Evolutionary conservation across 164 flowering plant species (phyloP).

Genomic region (Aristolochia contorta): DNA sequence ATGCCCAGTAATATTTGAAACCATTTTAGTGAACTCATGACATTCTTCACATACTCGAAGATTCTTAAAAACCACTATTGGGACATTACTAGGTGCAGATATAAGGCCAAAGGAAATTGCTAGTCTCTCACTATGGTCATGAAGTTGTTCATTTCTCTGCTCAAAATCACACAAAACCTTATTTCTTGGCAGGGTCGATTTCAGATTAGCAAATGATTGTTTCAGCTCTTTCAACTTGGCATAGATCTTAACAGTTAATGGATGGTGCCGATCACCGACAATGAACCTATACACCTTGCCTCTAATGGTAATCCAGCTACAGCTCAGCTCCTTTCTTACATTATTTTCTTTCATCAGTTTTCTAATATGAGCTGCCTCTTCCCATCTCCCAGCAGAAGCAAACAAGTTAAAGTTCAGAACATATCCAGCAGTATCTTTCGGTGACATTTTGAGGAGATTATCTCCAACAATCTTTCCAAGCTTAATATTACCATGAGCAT

Average conservation of each 20-base stretch:
- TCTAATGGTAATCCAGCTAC: slow-evolving; percentile 44
- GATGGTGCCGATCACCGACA: slow-evolving; percentile 54
- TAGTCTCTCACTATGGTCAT: slow-evolving; percentile 51
- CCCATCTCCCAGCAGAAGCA: slow-evolving; percentile 37
- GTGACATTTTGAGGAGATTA: slow-evolving; percentile 29
- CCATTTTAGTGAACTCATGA: slow-evolving; percentile 42
- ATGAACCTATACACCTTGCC: slow-evolving; percentile 41
- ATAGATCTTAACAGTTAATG: slow-evolving; percentile 38
- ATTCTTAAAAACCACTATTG: slow-evolving; percentile 43
- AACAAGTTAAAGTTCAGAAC: slow-evolving; percentile 39
- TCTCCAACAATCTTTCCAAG: slow-evolving; percentile 38
- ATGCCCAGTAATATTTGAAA: slow-evolving; percentile 29
- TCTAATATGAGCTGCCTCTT: slow-evolving; percentile 36
- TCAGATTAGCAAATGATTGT: not conserved
- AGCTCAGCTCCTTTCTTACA: slow-evolving; percentile 39
- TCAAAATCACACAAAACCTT: slow-evolving; percentile 9
- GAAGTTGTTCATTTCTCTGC: slow-evolving; percentile 32
- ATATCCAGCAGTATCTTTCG: slow-evolving; percentile 36
- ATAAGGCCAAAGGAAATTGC: slow-evolving; percentile 53
- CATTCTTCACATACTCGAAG: slow-evolving; percentile 44
- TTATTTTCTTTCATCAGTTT: slow-evolving; percentile 36
- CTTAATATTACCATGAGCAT: slow-evolving; percentile 29
- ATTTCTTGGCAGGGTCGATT: slow-evolving; percentile 4
- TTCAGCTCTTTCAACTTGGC: slow-evolving; percentile 32
- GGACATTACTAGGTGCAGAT: slow-evolving; percentile 21